phyloP scores from a whole-genome alignment of 1,284 basidiomycete species.

The Quambalaria eucalypti region DNA sequence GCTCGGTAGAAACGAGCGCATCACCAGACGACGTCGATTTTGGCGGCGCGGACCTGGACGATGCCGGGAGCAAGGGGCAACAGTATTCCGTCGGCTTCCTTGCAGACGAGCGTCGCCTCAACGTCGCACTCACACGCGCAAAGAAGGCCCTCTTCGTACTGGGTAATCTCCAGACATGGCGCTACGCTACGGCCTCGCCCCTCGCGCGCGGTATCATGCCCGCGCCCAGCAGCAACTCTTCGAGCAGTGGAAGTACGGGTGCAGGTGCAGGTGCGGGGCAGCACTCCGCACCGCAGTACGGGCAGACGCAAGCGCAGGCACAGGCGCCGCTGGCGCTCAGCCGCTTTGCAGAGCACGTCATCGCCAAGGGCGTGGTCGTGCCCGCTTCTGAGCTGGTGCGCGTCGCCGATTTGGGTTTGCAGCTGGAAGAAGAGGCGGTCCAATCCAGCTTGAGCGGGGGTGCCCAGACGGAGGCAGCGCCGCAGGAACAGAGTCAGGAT shows the following conservation, averaged over 20 bases:
- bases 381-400: not conserved
- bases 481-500: no score
- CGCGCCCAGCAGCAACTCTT: not conserved
- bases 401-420: not conserved
- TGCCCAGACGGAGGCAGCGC: no score
- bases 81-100: constrained; percentile 64
- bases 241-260: not conserved
- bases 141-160: constrained; percentile 88
- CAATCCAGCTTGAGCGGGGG: no score
- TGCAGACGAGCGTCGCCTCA: constrained; percentile 49
- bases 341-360: not conserved
- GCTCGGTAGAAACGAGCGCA: no score
- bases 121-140: constrained; percentile 92
- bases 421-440: no score
- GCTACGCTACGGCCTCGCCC: no score
- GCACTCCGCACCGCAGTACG: not conserved
- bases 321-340: not conserved
- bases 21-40: constrained; percentile 50
- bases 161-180: constrained; percentile 60
- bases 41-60: constrained; percentile 82
- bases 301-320: not conserved
- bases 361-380: not conserved
- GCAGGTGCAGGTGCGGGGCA: not conserved
- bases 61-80: constrained; percentile 43
- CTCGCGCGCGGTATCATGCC: no score